Base-by-base conservation (phyloP, 169 alveolate genomes). In the Plasmodium gallinaceum region DNA sequence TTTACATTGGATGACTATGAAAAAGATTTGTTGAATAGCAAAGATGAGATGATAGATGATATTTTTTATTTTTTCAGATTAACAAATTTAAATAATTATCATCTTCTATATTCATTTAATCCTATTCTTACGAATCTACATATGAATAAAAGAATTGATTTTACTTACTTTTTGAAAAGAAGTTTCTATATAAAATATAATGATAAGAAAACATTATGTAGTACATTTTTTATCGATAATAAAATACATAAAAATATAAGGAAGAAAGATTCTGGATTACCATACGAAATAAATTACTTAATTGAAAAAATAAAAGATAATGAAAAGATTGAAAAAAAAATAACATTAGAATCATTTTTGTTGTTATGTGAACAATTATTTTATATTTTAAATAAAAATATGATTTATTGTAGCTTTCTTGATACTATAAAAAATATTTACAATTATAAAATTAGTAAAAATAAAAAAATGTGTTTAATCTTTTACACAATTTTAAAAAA, bases 331-430 rank as follows among this genome's bases (percentile, higher is more conserved):
- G 51, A 76, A 18, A 46, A 54, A 26, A 42, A 22, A 3, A 64
- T 76, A 48, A 46, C 61, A 24, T 32, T 76, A 6, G 54, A 14
- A 37, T 22, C 75, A 20, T 58, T 76, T 32, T 32, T 76, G 32
- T 48, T 76, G 2, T 54, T 76, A 69, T 76, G 89, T 43, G 89
- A 76, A 54, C 74, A 76, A 76, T 43, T 76, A 22, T 61, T 76
- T 54, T 16, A 52, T 24, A 54, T 76, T 39, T 16, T 64, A 64
- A 76, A 64, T 52, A 64, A 51, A 48, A 48, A 20, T 16, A 48
- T 76, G 14, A 20, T 32, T 0, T 24, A 48, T 42, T 76, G 68
- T 14, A 46, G 26, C 1, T 12, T 24, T n/a, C 51, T 26, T 16
- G 52, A 12, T n/a, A 12, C 10, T 37, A 68, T 76, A 48, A 76